Conservation (phyloP, 148 eudicot species). For the Fagopyrum homotropicum region DNA sequence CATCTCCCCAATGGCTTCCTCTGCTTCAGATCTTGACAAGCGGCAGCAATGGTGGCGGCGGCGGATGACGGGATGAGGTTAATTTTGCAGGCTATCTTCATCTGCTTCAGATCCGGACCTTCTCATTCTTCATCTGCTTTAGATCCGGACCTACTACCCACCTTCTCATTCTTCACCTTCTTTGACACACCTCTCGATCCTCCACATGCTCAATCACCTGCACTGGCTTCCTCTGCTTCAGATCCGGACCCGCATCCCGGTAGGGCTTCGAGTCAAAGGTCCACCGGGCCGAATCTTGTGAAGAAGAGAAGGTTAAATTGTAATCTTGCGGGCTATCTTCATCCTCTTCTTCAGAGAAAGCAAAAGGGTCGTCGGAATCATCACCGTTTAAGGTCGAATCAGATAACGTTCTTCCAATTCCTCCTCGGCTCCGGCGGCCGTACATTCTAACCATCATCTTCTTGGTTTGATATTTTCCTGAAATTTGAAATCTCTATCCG, state of each 20-base stretch:
- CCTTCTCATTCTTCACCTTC: slow-evolving; percentile 28
- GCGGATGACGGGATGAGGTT: too few relatives aligned
- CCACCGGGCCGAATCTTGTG: slow-evolving; percentile 61
- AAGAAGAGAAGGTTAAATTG: slow-evolving; percentile 48
- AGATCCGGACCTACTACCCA: background rate
- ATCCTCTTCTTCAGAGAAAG: slow-evolving; percentile 24
- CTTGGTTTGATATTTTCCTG: background rate
- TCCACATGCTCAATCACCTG: slow-evolving; percentile 25
- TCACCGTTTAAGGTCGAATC: slow-evolving; percentile 28
- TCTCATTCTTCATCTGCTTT: too few relatives aligned
- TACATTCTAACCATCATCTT: slow-evolving; percentile 79
- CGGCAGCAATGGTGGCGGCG: too few relatives aligned
- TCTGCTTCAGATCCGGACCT: too few relatives aligned
- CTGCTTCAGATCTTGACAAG: too few relatives aligned
- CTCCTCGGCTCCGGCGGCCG: slow-evolving; percentile 61
- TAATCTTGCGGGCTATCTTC: slow-evolving; percentile 37
- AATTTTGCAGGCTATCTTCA: too few relatives aligned
- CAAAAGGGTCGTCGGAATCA: slow-evolving; percentile 30
- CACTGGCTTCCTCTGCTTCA: slow-evolving; percentile 18
- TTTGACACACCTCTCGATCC: slow-evolving; percentile 22
- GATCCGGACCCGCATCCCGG: slow-evolving; percentile 14
- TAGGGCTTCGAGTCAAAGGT: slow-evolving; percentile 28
- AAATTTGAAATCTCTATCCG: background rate
- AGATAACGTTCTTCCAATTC: slow-evolving; percentile 30
- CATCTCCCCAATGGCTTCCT: too few relatives aligned